phyloP scores from a whole-genome alignment of 2,329 filamentous ascomycete species.

The Hypoxylon sp. region DNA sequence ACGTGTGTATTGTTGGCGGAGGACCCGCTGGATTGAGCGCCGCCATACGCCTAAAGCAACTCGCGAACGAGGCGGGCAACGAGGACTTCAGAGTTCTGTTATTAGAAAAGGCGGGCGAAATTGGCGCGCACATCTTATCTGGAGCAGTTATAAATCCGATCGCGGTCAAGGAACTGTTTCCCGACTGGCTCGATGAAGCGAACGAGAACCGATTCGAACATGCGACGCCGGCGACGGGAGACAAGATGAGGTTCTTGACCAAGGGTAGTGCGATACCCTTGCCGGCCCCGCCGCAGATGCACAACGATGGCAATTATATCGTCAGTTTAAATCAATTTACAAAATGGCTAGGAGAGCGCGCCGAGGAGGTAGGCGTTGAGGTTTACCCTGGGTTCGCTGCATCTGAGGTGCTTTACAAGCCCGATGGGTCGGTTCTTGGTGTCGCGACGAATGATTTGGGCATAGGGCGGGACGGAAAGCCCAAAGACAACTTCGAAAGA shows the following conservation, averaged over 20 bases:
- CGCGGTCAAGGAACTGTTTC: slow-evolving; percentile 89
- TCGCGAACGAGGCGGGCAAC: slow-evolving; percentile 94
- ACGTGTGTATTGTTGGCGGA: slow-evolving; percentile 97
- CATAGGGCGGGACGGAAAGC: slow-evolving; percentile 82
- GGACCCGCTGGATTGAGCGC: slow-evolving; percentile 93
- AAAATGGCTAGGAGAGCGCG: slow-evolving; percentile 95
- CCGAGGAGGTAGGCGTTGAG: slow-evolving; percentile 97
- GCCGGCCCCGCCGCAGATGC: slow-evolving; percentile 95
- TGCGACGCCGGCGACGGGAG: slow-evolving; percentile 84
- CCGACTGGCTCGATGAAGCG: slow-evolving; percentile 91
- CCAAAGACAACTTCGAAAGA: slow-evolving; percentile 92
- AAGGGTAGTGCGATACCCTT: slow-evolving; percentile 83
- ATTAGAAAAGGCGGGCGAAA: slow-evolving; percentile 93
- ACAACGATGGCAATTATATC: slow-evolving; percentile 98
- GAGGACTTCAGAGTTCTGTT: slow-evolving; percentile 95
- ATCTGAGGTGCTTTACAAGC: slow-evolving; percentile 88
- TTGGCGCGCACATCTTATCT: slow-evolving; percentile 95
- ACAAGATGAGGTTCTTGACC: slow-evolving; percentile 95
- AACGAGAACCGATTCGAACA: slow-evolving; percentile 91
- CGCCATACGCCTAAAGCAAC: slow-evolving; percentile 94
- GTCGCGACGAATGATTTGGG: slow-evolving; percentile 97
- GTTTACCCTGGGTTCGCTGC: slow-evolving; percentile 97
- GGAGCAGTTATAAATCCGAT: slow-evolving; percentile 95
- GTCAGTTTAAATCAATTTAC: slow-evolving; percentile 94
- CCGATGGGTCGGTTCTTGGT: slow-evolving; percentile 90